A percentile compares a stretch with the other conserved stretches of the same genome.
These are phyloP conservation scores for Phyllachora maydis DNA, from an alignment of 2,329 filamentous ascomycete species.

Conservation along the genomic window DNA sequence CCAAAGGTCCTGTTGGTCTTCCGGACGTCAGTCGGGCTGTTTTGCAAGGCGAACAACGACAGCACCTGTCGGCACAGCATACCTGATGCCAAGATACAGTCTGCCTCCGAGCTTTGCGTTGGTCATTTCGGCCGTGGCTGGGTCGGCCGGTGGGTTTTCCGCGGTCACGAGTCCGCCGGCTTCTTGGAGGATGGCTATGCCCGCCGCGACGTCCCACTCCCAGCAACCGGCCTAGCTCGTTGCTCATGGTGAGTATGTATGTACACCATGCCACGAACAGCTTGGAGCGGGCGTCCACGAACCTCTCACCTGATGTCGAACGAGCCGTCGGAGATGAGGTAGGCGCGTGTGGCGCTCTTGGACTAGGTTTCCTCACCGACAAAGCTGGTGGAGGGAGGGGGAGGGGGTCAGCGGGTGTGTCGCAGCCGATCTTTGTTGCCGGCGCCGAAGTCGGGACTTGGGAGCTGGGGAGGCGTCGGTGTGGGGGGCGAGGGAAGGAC, in stretches of 20 bases:
- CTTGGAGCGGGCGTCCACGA: too few relatives aligned
- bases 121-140: constrained; percentile 30
- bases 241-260: constrained; percentile 6
- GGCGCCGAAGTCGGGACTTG: too few relatives aligned
- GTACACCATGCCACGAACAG: too few relatives aligned
- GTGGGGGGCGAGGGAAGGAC: constrained; percentile 9
- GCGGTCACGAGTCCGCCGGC: constrained; percentile 56
- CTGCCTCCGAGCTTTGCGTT: constrained; percentile 44
- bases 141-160: constrained; percentile 45
- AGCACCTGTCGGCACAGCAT: constrained; percentile 5
- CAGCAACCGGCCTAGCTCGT: background rate
- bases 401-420: background rate
- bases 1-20: constrained; percentile 39
- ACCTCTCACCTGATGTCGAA: constrained; percentile 76
- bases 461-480: too few relatives aligned
- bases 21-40: background rate
- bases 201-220: constrained; percentile 50
- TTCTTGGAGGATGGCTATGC: constrained; percentile 51
- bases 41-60: background rate
- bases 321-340: constrained; percentile 42
- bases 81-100: constrained; percentile 50
- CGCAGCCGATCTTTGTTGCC: too few relatives aligned
- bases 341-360: constrained; percentile 42
- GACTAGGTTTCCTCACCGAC: constrained; percentile 62
- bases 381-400: too few relatives aligned